Conservation (phyloP, 1,284 basidiomycete species). For the Trichosporon sp. region DNA sequence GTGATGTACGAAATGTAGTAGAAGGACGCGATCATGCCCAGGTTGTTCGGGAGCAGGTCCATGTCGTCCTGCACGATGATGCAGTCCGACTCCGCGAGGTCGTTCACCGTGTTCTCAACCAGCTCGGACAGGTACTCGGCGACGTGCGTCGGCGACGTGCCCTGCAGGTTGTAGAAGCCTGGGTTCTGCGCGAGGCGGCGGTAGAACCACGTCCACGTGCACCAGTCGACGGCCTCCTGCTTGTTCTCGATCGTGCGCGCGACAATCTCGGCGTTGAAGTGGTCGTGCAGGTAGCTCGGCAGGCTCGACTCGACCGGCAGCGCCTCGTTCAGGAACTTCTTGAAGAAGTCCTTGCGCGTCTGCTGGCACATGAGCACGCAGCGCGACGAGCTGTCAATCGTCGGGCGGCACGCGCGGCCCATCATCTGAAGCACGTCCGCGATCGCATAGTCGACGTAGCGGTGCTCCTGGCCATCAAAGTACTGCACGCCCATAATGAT, state of each 20-base stretch:
- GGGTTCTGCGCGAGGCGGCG: slow-evolving; percentile 90
- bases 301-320: slow-evolving; percentile 96
- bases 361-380: slow-evolving; percentile 97
- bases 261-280: slow-evolving; percentile 97
- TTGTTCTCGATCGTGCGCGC: slow-evolving; percentile 99
- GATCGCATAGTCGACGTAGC: slow-evolving; percentile 96
- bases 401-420: slow-evolving; percentile 88
- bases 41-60: slow-evolving; percentile 86
- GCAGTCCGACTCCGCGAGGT: slow-evolving; percentile 91
- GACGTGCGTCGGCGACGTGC: slow-evolving; percentile 87
- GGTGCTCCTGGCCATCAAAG: slow-evolving; percentile 94
- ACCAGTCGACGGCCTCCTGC: slow-evolving; percentile 86
- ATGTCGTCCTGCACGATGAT: slow-evolving; percentile 92
- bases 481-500: slow-evolving; percentile 97
- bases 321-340: slow-evolving; percentile 96
- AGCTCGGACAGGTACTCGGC: slow-evolving; percentile 94
- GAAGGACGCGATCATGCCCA: slow-evolving; percentile 89
- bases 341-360: slow-evolving; percentile 96
- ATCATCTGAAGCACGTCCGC: slow-evolving; percentile 99
- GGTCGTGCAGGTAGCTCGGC: slow-evolving; percentile 86
- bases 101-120: slow-evolving; percentile 88
- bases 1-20: slow-evolving; percentile 78
- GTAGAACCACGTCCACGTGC: slow-evolving; percentile 69
- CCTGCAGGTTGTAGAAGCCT: slow-evolving; percentile 87
- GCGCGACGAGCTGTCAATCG: slow-evolving; percentile 79